Evolutionary conservation across 2,329 filamentous ascomycete genomes (phyloP), one percentile per base, ranked within the genome.

Genomic region (Stenocarpella maydis): DNA sequence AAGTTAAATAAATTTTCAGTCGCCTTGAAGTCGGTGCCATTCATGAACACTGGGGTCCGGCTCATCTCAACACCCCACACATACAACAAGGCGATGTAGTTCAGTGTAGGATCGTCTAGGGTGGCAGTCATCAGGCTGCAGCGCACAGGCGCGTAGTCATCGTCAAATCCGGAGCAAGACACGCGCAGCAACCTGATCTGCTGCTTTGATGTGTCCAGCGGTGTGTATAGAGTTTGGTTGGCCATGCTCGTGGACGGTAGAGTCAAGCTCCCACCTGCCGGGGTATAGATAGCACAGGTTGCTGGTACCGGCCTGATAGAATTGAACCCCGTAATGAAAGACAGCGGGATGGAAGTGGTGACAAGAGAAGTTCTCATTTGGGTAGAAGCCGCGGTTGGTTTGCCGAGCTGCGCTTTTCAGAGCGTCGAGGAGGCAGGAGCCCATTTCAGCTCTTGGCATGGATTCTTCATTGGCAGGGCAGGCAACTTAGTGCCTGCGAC

Each of bases 101-200:
- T 47, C 41, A 61, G 41, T 17, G 58, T 34, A 34, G 41, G 26
- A 15, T 61, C 58, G 28, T 61, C 41, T 12, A 47, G 12, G 1
- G 41, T 34, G 6, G 41, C 58, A 34, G 19, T 47, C 26, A 21
- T 12, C 19, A 61, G n/a, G 14, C 19, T 61, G 41, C 58, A 47
- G 14, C 8, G 21, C 26, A 61, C 26, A 2, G 58, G 58, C 9
- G 58, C 26, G 14, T 34, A 61, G 26, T 61, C 58, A 34, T 61
- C 28, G 15, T 49, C 58, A 8, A 61, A 9, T 19, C 17, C 58
- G 12, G 26, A 47, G n/a, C 58, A 61, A 21, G n/a, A 45, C 1
- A 61, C 41, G 19, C n/a, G 26, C 41, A 61, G 58, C 26, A 61
- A 14, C n/a, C 58, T 61, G 26, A 61, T 49, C 58, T 61, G 58